These are phyloP conservation scores for Scutellaria barbata DNA, from an alignment of 257 asterid species.

Conservation along the genomic window DNA sequence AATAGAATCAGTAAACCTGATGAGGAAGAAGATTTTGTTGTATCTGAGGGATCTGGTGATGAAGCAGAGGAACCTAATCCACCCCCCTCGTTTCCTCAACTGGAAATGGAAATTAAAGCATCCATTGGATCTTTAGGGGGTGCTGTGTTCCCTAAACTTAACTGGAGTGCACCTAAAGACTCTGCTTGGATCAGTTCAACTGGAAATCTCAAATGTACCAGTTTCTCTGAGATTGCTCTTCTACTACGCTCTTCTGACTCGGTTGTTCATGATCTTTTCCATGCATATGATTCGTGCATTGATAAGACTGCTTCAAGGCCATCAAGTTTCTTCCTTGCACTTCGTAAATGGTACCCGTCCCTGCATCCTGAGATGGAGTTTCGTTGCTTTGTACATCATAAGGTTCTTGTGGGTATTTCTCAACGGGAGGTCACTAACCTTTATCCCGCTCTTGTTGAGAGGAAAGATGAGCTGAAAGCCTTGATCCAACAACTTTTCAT, in stretches of 20 bases:
- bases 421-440: conserved; percentile 89
- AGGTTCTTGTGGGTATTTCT: conserved; percentile 60
- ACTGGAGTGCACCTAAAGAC: conserved; percentile 95
- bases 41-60: conserved; percentile 64
- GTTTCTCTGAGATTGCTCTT: conserved; percentile 78
- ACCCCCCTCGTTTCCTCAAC: conserved; percentile 81
- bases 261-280: conserved; percentile 69
- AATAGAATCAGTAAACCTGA: conserved; percentile 73
- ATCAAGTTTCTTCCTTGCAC: conserved; percentile 65
- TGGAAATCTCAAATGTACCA: conserved; percentile 72
- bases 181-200: conserved; percentile 87
- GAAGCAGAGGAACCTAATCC: conserved; percentile 67
- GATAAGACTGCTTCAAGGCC: conserved; percentile 71
- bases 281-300: conserved; percentile 75
- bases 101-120: conserved; percentile 58
- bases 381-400: conserved; percentile 68
- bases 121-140: conserved; percentile 84
- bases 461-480: conserved; percentile 39
- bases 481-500: conserved; percentile 51
- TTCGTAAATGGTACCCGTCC: conserved; percentile 80
- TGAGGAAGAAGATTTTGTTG: conserved; percentile 70
- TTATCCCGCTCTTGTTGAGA: conserved; percentile 71
- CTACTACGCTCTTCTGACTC: conserved; percentile 81
- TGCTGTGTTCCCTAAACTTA: conserved; percentile 83
- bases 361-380: conserved; percentile 89